These are phyloP conservation scores for Centaurea solstitialis DNA, from an alignment of 129 eudicot species.

Conservation along the genomic window DNA sequence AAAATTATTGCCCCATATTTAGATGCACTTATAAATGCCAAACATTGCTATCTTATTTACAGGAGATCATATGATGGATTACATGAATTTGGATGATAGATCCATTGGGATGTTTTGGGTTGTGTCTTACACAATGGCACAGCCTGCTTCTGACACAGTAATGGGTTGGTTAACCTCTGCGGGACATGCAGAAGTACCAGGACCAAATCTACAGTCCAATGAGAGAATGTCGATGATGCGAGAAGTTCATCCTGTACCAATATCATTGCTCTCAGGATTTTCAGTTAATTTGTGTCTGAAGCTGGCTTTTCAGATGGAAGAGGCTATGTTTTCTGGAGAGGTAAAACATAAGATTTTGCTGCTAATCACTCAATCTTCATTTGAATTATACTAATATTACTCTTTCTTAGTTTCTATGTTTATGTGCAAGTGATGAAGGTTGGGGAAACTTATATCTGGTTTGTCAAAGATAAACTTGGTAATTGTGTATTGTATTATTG, in stretches of 20 bases:
- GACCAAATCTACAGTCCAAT: conserved; percentile 61
- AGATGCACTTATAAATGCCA: neutral
- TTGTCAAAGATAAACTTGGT: too few relatives aligned
- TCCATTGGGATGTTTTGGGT: conserved; percentile 99
- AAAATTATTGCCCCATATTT: neutral
- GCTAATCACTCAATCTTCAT: neutral
- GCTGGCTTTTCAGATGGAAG: conserved; percentile 89
- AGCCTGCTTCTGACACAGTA: conserved; percentile 93
- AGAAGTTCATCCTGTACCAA: conserved; percentile 88
- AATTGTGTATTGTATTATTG: too few relatives aligned
- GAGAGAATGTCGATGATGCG: conserved; percentile 84
- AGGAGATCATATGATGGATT: conserved; percentile 92
- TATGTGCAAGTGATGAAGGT: neutral
- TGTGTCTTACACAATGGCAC: conserved; percentile 96
- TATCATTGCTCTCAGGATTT: conserved; percentile 82
- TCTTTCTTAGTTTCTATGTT: neutral
- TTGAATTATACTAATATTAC: neutral
- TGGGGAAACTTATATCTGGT: neutral
- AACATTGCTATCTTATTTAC: conserved; percentile 13
- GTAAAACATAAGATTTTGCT: conserved; percentile 33
- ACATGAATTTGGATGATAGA: conserved; percentile 93
- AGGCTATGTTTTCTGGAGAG: conserved; percentile 89
- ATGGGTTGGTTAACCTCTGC: conserved; percentile 84
- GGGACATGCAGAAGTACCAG: conserved; percentile 74
- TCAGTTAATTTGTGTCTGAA: conserved; percentile 82